Evolutionary conservation across 371 early-diverging fungal genomes (phyloP), one percentile per base, ranked within the genome.

Genomic region (Mucor racemosus): DNA sequence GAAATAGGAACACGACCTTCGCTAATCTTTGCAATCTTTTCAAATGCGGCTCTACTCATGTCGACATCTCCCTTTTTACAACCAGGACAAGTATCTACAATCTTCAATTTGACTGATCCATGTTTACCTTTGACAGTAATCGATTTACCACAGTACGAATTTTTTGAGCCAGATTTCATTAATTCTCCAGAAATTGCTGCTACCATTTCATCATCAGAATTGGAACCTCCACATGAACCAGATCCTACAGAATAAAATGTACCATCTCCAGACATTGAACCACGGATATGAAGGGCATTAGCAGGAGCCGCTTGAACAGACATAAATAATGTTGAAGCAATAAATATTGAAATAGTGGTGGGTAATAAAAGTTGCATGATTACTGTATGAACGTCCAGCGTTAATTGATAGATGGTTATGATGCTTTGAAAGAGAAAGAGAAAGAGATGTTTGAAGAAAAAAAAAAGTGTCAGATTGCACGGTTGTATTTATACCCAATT

Each of bases 41-140:
- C 55, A 57, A 86, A 88, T 7, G 87, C 84, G 34, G 82, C 60
- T 14, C 77, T 78, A 14, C 75, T 75, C 35, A 71, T 34, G 55
- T 71, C 87, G 15, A 88, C 33, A 68, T 67, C 71, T 4, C 80
- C 82, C 14, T 35, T 15, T 5, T 34, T 33, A 65, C 88, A 88
- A 1, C 57, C 66, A 13, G 84, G 85, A 60, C 88, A 88, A 1
- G 81, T 82, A 65, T 88, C 88, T 14, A 84, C 78, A 13, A 84
- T 73, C 1, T 31, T 79, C 31, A 79, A 80, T 7, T 71, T 75
- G 21, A 85, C 82, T 3, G 68, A 64, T 9, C 79, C 78, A 35
- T 62, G 62, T 1, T 72, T 68, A 17, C 76, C 76, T 15, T 65
- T 74, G 7, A 77, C 66, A 7, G 44, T 77, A 31, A 82, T 73